Conservation (phyloP, 371 early-diverging fungal species). For the Paraphysoderma sedebokerense region DNA sequence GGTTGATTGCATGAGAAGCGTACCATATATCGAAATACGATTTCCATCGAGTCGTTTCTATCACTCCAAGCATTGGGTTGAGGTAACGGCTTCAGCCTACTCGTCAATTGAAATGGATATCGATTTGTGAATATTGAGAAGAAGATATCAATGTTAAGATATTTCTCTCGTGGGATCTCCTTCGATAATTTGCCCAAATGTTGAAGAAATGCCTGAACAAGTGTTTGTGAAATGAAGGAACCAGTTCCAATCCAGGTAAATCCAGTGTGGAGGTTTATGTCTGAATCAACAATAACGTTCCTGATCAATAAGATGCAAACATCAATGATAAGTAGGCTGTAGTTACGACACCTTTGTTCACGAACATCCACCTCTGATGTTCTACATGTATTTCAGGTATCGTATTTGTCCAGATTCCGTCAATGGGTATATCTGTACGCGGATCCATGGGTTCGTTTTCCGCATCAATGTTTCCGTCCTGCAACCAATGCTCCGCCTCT, state of each 20-base stretch:
- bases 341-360: constrained; percentile 20
- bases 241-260: constrained; percentile 42
- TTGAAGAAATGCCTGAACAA: constrained; percentile 24
- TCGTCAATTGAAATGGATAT: constrained; percentile 38
- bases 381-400: constrained; percentile 33
- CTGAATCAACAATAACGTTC: constrained; percentile 4
- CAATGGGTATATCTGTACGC: too few relatives aligned
- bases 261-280: constrained; percentile 33
- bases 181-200: constrained; percentile 35
- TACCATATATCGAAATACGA: too few relatives aligned
- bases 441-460: too few relatives aligned
- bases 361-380: constrained; percentile 35
- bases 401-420: constrained; percentile 35
- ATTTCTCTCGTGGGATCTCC: constrained; percentile 24
- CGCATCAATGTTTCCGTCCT: too few relatives aligned
- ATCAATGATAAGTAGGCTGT: not conserved
- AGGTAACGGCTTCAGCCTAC: constrained; percentile 24
- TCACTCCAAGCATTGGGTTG: constrained; percentile 20
- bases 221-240: constrained; percentile 24
- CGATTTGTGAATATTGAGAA: constrained; percentile 48
- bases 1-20: too few relatives aligned
- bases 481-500: too few relatives aligned
- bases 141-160: constrained; percentile 33
- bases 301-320: not conserved
- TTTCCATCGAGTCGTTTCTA: too few relatives aligned